Base-by-base conservation (phyloP, 352 stramenopile species). In the Phytopythium sindhum region DNA sequence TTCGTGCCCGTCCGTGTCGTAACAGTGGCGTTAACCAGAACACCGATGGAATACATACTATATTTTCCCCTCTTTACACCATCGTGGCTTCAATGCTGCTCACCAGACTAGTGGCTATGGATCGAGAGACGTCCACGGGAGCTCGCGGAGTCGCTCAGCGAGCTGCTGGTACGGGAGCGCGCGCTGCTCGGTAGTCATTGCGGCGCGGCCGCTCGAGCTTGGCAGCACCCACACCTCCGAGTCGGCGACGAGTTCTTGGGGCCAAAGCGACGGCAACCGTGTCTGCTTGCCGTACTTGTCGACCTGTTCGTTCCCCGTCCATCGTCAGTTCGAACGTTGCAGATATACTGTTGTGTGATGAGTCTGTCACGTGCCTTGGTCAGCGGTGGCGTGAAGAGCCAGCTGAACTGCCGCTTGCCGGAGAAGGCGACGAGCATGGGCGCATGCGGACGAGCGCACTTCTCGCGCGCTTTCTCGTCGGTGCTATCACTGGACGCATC, bases 351-450 rank as follows among this genome's bases (percentile, higher is more conserved):
- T 15, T 21, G 21, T 17, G 41, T 14, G 35, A 41, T 10, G 17
- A n/a, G 42, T 12, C 42, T 2, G 21, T 23, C 2, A 44, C 52
- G 14, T 52, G 81, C 70, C 55, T 86, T 92, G 33, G 78, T 74
- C 26, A 93, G 61, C 19, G 83, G 84, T 9, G 84, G 80, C 19
- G 85, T 77, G 61, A 96, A 96, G 51, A 96, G 63, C 53, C 74
- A 90, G 60, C 81, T 89, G 67, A 95, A 96, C 63, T 96, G 88
- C 23, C 88, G 82, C 66, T 96, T 96, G 19, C 88, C 88, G 1
- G 84, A 89, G 67, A 96, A 96, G 8, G 88, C 88, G 45, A 96
- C 79, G 66, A 96, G 66, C 59, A 89, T 70, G 0, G 88, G 88
- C 1, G 77, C 75, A 57, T 95, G 84, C 0, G 54, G 65, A 44